Evolutionary conservation across 768 basidiomycete species (phyloP).

Genomic region (Pleurotus cornucopiae): DNA sequence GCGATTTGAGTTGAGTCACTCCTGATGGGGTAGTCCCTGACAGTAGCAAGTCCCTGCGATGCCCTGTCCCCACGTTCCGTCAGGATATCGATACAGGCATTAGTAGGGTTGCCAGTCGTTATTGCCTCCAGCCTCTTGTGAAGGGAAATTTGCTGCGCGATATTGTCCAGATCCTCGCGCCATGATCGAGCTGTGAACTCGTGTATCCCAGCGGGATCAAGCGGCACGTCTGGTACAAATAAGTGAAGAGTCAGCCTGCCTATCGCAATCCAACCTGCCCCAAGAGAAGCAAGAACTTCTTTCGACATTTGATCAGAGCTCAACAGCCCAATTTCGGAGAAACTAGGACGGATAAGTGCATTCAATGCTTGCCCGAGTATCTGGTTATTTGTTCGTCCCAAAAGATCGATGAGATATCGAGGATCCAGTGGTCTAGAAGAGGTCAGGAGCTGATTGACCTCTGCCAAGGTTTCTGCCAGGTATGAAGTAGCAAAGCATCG

Average conservation of each 20-base stretch:
- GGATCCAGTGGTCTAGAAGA: slow-evolving; percentile 12
- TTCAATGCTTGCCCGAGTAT: slow-evolving; percentile 27
- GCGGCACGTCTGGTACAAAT: slow-evolving; percentile 76
- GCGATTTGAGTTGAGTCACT: slow-evolving; percentile 46
- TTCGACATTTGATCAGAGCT: slow-evolving; percentile 6
- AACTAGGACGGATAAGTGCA: slow-evolving; percentile 22
- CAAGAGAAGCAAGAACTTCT: slow-evolving; percentile 17
- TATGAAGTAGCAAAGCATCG: slow-evolving; percentile 40
- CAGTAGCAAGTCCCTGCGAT: slow-evolving; percentile 21
- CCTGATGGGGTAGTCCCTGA: slow-evolving; percentile 24
- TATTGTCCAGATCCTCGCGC: slow-evolving; percentile 30
- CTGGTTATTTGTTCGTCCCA: slow-evolving; percentile 27
- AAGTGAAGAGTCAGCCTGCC: slow-evolving; percentile 60
- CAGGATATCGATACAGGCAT: slow-evolving; percentile 45
- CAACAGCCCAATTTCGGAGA: slow-evolving; percentile 11
- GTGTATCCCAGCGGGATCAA: slow-evolving; percentile 80
- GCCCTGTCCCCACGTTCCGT: slow-evolving; percentile 25
- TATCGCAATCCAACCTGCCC: slow-evolving; percentile 55
- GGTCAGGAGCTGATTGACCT: slow-evolving; percentile 12
- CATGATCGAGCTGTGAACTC: slow-evolving; percentile 41
- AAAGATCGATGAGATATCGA: slow-evolving; percentile 20
- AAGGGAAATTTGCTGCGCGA: slow-evolving; percentile 47
- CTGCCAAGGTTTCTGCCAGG: slow-evolving; percentile 20
- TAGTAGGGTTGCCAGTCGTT: slow-evolving; percentile 52
- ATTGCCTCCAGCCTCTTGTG: slow-evolving; percentile 53